Evolutionary conservation across 1,284 basidiomycete species (phyloP).

Genomic region (Tylopilus sp.): DNA sequence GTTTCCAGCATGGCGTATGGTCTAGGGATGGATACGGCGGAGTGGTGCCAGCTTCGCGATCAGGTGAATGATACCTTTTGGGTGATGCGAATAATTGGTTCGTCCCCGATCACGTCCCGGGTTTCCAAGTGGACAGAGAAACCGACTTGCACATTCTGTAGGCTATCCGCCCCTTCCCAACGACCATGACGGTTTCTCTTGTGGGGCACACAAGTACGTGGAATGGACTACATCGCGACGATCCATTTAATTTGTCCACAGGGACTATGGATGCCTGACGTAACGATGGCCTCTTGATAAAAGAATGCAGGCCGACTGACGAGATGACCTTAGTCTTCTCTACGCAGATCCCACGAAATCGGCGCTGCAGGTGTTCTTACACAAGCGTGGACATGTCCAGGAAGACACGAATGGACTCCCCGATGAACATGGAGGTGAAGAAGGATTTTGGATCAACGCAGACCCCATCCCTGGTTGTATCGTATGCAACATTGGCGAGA

Average conservation of each 20-base stretch:
- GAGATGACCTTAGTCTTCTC: slow-evolving; percentile 52
- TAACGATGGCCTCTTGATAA: slow-evolving; percentile 33
- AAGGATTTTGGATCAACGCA: slow-evolving; percentile 72
- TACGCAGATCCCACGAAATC: slow-evolving; percentile 72
- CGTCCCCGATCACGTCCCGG: slow-evolving; percentile 9
- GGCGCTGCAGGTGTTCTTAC: slow-evolving; percentile 76
- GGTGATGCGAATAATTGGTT: slow-evolving; percentile 80
- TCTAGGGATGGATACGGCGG: slow-evolving; percentile 62
- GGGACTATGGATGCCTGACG: slow-evolving; percentile 85
- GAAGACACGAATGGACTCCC: slow-evolving; percentile 39
- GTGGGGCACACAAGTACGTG: slow-evolving; percentile 74
- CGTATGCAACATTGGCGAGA: slow-evolving; percentile 82
- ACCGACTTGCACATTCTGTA: slow-evolving; percentile 24
- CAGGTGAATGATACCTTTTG: slow-evolving; percentile 81
- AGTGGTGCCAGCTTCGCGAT: slow-evolving; percentile 60
- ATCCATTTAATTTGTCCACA: slow-evolving; percentile 27
- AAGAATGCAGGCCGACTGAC: slow-evolving; percentile 4
- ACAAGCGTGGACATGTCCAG: slow-evolving; percentile 38
- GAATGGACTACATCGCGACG: neutral
- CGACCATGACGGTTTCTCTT: slow-evolving; percentile 73
- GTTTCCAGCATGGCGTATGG: slow-evolving; percentile 68
- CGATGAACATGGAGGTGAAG: slow-evolving; percentile 47
- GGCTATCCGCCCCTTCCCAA: slow-evolving; percentile 82
- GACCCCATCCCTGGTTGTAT: slow-evolving; percentile 74
- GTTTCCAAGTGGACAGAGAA: neutral